Percentiles rank a stretch among this genome's conserved stretches.
Conservation (phyloP, 129 eudicot genomes). For the Cynara cardunculus region DNA sequence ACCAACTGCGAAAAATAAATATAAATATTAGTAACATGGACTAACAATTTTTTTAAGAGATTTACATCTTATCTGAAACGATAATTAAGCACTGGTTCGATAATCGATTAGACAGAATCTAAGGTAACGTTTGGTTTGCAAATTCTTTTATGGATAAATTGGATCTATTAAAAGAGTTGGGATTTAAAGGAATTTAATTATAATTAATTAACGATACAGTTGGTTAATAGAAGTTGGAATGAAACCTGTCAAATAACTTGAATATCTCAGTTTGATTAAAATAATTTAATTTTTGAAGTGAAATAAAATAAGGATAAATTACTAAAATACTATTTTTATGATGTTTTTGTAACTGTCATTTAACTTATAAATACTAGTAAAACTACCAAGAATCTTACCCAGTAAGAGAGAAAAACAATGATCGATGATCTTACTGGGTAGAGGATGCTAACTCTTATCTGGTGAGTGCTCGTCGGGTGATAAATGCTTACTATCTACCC, state of each 20-base stretch:
- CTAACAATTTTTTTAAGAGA: background rate
- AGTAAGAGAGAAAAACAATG: too few relatives aligned
- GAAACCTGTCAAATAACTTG: background rate
- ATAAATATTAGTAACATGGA: background rate
- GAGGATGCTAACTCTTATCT: too few relatives aligned
- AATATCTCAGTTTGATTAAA: background rate
- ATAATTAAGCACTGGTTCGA: too few relatives aligned
- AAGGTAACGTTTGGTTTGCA: background rate
- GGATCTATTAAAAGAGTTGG: background rate
- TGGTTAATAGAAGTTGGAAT: too few relatives aligned
- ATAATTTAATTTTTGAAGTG: background rate
- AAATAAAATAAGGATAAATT: background rate
- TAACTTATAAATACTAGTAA: background rate
- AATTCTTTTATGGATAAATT: background rate
- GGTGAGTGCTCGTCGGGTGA: too few relatives aligned
- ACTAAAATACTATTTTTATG: background rate
- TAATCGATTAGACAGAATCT: background rate
- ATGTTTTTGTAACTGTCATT: too few relatives aligned
- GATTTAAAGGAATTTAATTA: background rate
- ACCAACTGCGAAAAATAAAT: too few relatives aligned
- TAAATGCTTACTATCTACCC: too few relatives aligned
- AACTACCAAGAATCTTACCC: background rate
- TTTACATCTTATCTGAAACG: too few relatives aligned
- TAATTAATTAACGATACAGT: background rate
- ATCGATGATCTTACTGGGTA: too few relatives aligned